phyloP scores from a whole-genome alignment of 805 yeast species.

The Sugiyamaella smithiae region DNA sequence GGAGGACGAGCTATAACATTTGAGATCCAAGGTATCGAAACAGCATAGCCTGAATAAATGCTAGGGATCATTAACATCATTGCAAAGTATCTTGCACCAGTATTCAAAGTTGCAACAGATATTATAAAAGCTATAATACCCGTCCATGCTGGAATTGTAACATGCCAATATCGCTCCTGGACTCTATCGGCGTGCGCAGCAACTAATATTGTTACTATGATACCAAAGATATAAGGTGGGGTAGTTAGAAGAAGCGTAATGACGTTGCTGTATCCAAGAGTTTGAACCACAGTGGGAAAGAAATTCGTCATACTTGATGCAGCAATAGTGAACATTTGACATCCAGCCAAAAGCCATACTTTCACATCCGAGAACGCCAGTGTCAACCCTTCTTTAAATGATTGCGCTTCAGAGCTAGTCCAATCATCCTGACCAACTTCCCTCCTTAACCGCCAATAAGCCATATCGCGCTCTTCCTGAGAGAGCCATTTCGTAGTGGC shows the following conservation, averaged over 20 bases:
- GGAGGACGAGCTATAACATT: constrained; percentile 57
- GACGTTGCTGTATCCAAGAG: constrained; percentile 49
- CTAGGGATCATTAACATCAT: constrained; percentile 60
- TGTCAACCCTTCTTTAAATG: constrained; percentile 2
- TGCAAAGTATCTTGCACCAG: constrained; percentile 57
- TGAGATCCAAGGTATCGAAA: constrained; percentile 54
- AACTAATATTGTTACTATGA: constrained; percentile 47
- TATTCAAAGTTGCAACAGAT: constrained; percentile 39
- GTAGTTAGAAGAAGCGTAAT: constrained; percentile 56
- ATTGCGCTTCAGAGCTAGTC: neutral
- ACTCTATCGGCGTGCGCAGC: constrained; percentile 50
- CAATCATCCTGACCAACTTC: constrained; percentile 15
- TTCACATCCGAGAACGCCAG: constrained; percentile 26
- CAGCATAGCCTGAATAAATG: constrained; percentile 51
- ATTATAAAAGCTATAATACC: constrained; percentile 34
- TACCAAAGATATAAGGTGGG: constrained; percentile 56
- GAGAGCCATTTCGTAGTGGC: constrained; percentile 34
- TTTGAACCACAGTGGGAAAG: constrained; percentile 60
- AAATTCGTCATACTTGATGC: constrained; percentile 60
- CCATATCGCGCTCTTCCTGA: constrained; percentile 16
- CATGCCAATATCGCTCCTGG: constrained; percentile 55
- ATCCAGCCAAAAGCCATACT: constrained; percentile 21
- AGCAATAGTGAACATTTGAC: constrained; percentile 39
- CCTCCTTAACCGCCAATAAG: constrained; percentile 16
- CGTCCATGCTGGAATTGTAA: constrained; percentile 41